Evolutionary conservation across 2,329 filamentous ascomycete genomes (phyloP).

Genomic region (Trichoderma afroharzianum): DNA sequence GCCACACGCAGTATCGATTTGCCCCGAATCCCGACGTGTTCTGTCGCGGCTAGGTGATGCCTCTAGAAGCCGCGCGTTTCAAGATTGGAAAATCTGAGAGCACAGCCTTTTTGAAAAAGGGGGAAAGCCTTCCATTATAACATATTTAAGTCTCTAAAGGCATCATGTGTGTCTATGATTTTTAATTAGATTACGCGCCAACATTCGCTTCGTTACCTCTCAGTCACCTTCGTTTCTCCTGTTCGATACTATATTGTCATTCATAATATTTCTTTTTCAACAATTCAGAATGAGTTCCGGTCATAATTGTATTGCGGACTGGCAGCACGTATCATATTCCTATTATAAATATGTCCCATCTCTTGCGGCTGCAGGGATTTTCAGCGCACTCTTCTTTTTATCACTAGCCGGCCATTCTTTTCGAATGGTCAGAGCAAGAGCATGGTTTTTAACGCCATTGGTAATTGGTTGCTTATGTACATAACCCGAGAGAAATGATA

Average conservation of each 20-base stretch:
- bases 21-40: background rate
- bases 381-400: background rate
- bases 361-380: background rate
- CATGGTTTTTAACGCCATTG: background rate
- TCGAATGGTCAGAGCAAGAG: background rate
- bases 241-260: background rate
- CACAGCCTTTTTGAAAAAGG: background rate
- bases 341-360: constrained; percentile 2
- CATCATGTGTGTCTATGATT: background rate
- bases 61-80: background rate
- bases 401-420: background rate
- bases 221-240: background rate
- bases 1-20: background rate
- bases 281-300: background rate
- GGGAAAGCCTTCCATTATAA: background rate
- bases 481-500: background rate
- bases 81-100: background rate
- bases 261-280: background rate
- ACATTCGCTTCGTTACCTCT: background rate
- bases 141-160: background rate
- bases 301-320: background rate
- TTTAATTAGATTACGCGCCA: background rate
- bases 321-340: background rate
- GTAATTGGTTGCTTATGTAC: background rate
- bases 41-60: background rate